Evolutionary conservation across 2,329 filamentous ascomycete species (phyloP).

Genomic region (Pseudogymnoascus sp.): DNA sequence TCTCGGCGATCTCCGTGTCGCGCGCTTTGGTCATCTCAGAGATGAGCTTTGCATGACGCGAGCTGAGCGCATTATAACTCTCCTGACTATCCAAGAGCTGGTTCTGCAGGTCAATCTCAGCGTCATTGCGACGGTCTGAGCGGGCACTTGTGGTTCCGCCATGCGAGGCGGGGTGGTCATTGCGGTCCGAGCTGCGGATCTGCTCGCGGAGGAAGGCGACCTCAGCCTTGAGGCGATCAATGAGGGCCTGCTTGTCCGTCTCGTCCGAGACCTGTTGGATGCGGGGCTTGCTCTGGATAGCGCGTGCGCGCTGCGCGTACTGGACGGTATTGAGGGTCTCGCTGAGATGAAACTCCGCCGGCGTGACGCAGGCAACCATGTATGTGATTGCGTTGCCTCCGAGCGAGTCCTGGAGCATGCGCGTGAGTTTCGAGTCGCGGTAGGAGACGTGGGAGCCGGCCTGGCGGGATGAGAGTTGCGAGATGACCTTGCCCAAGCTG

Average conservation of each 20-base stretch:
- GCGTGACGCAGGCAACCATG: constrained; percentile 98
- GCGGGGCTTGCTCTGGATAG: constrained; percentile 93
- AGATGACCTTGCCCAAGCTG: constrained; percentile 94
- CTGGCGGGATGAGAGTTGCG: constrained; percentile 85
- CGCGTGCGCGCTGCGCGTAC: constrained; percentile 90
- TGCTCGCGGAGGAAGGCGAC: constrained; percentile 91
- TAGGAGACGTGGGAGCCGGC: constrained; percentile 90
- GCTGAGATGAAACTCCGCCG: constrained; percentile 92
- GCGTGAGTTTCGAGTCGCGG: constrained; percentile 92
- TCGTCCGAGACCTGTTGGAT: constrained; percentile 88
- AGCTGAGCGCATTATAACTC: constrained; percentile 83
- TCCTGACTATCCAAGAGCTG: constrained; percentile 88
- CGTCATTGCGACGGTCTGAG: constrained; percentile 69
- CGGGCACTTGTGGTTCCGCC: constrained; percentile 59
- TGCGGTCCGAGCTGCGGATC: constrained; percentile 70
- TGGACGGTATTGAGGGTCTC: constrained; percentile 97
- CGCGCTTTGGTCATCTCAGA: constrained; percentile 83
- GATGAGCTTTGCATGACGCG: constrained; percentile 91
- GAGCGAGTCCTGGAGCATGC: constrained; percentile 89
- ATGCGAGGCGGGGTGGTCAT: constrained; percentile 22
- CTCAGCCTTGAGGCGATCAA: constrained; percentile 88
- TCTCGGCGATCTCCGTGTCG: constrained; percentile 56
- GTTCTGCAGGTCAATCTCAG: constrained; percentile 85
- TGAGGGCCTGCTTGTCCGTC: constrained; percentile 84
- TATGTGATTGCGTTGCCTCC: constrained; percentile 97